Evolutionary conservation across 139 green algal genomes (phyloP).

Genomic region (Chlamydomonas sp.): DNA sequence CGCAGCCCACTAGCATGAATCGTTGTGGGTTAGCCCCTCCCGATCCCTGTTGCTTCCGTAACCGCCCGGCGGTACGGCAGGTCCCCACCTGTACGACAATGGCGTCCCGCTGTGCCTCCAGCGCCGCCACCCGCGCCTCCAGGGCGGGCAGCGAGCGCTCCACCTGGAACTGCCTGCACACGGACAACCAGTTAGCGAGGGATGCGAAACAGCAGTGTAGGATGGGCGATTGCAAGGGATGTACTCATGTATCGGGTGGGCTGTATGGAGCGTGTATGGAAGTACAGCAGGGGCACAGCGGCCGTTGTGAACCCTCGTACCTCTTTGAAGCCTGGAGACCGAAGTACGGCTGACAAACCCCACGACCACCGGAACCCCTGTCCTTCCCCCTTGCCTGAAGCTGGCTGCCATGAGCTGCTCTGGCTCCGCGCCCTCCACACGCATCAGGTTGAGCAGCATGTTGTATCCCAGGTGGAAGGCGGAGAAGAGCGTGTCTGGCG

Average conservation of each 20-base stretch:
- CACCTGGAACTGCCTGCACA: slow-evolving; percentile 48
- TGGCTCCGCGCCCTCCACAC: slow-evolving; percentile 60
- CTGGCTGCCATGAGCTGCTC: slow-evolving; percentile 60
- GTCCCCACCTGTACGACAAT: slow-evolving; percentile 70
- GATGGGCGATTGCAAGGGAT: not conserved
- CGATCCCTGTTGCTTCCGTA: no score
- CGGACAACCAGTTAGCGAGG: no score
- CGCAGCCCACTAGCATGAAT: no score
- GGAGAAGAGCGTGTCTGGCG: slow-evolving; percentile 77
- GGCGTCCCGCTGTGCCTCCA: slow-evolving; percentile 39
- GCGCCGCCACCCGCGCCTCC: slow-evolving; percentile 41
- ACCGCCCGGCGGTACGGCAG: no score
- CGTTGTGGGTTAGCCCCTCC: no score
- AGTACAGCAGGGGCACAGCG: no score
- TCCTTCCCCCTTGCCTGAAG: slow-evolving; percentile 19
- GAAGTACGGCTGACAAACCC: not conserved
- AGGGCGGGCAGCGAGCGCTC: slow-evolving; percentile 72
- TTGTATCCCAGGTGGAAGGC: slow-evolving; percentile 82
- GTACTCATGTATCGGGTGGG: no score
- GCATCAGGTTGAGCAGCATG: slow-evolving; percentile 87
- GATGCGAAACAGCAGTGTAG: not conserved
- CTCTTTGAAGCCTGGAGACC: not conserved
- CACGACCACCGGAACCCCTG: not conserved
- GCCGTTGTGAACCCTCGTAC: not conserved
- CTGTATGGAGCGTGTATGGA: no score